Conservation (phyloP, 129 eudicot species). For the Lactuca sativa region DNA sequence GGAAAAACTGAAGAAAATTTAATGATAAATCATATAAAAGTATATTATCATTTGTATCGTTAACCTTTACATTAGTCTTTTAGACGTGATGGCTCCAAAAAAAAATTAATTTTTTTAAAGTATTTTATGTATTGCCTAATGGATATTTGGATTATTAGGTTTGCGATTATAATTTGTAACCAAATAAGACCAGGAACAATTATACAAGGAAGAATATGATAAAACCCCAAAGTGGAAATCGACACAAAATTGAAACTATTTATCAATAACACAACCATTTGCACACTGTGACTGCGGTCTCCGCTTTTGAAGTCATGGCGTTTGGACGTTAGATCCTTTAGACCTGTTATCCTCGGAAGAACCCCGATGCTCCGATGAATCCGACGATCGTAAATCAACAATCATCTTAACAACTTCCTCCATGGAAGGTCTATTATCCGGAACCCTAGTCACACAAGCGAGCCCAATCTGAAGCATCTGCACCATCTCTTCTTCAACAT, state of each 20-base stretch:
- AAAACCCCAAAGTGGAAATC: conserved; percentile 20
- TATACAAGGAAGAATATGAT: conserved; percentile 17
- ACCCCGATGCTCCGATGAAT: conserved; percentile 48
- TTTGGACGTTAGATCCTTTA: conserved; percentile 63
- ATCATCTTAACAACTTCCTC: conserved; percentile 86
- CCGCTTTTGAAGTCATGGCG: conserved; percentile 43
- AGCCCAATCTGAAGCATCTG: conserved; percentile 93
- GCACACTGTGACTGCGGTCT: neutral
- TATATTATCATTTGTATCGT: too few relatives aligned
- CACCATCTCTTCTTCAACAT: conserved; percentile 88
- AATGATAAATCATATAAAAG: too few relatives aligned
- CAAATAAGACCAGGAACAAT: neutral
- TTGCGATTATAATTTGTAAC: neutral
- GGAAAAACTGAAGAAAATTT: too few relatives aligned
- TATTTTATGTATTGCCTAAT: neutral
- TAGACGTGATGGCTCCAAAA: too few relatives aligned
- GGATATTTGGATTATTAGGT: too few relatives aligned
- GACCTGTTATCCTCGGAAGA: conserved; percentile 75
- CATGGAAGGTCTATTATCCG: conserved; percentile 70
- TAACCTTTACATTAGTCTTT: too few relatives aligned
- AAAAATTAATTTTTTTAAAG: neutral
- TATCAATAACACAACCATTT: conserved; percentile 28
- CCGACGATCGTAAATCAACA: conserved; percentile 54
- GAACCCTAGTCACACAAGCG: conserved; percentile 60
- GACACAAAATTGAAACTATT: conserved; percentile 23